These are phyloP conservation scores for Aspergillus ustus DNA, from an alignment of 2,329 filamentous ascomycete species.

Conservation along the genomic window DNA sequence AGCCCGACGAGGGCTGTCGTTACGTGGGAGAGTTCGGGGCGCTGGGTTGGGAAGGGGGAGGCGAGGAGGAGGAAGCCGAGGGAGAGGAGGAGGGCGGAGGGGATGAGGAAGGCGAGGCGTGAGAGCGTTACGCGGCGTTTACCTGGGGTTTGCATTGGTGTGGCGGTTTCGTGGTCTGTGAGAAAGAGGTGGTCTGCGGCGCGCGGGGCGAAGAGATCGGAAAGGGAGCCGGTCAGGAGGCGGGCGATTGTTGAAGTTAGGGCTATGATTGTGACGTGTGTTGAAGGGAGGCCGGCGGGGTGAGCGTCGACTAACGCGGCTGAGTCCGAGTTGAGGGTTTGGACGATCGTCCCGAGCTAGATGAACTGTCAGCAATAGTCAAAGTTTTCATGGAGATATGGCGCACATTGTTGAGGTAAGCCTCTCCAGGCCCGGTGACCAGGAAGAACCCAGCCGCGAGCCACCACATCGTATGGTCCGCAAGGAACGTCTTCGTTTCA, in stretches of 20 bases:
- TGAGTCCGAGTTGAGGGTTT: constrained; percentile 73
- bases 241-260: constrained; percentile 89
- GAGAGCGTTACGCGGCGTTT: constrained; percentile 64
- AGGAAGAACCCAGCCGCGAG: constrained; percentile 90
- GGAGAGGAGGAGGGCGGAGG: constrained; percentile 74
- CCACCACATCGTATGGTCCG: constrained; percentile 94
- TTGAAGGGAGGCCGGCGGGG: constrained; percentile 69
- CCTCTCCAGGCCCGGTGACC: constrained; percentile 92
- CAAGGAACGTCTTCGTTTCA: constrained; percentile 82
- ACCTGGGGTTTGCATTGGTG: constrained; percentile 38
- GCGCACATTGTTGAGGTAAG: constrained; percentile 86
- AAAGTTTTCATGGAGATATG: neutral
- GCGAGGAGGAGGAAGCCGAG: constrained; percentile 78
- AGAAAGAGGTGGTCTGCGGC: constrained; percentile 62
- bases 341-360: constrained; percentile 82
- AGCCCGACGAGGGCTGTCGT: constrained; percentile 84
- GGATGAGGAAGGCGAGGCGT: constrained; percentile 77
- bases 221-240: constrained; percentile 84
- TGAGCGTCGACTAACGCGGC: constrained; percentile 52
- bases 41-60: constrained; percentile 76
- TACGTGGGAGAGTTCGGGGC: constrained; percentile 81
- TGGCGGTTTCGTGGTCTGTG: constrained; percentile 51
- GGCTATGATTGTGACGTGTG: constrained; percentile 91
- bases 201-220: constrained; percentile 79
- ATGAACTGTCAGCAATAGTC: neutral